These are phyloP conservation scores for Colletotrichum navitas DNA, from an alignment of 2,329 filamentous ascomycete genomes.

Conservation along the genomic window DNA sequence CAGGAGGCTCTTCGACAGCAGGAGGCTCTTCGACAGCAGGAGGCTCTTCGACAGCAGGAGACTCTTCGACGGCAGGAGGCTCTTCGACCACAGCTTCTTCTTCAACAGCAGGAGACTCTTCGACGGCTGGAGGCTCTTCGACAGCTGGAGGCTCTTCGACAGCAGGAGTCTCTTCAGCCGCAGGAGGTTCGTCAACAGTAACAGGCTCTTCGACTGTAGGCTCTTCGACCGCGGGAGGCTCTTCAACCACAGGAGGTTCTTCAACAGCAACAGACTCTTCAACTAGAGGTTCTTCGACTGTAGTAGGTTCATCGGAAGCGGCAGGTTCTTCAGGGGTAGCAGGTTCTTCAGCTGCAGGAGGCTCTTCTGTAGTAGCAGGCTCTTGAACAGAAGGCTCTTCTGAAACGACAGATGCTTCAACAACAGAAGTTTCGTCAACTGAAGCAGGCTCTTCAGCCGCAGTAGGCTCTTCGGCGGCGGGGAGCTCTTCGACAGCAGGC, in stretches of 20 bases:
- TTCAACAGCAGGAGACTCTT: slow-evolving; percentile 9
- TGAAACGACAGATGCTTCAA: slow-evolving; percentile 23
- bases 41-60: slow-evolving; percentile 33
- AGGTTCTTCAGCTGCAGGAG: neutral
- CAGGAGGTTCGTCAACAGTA: neutral
- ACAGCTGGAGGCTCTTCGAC: neutral
- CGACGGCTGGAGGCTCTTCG: neutral
- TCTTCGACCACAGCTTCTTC: slow-evolving; percentile 24
- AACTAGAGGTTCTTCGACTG: neutral
- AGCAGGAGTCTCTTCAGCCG: neutral
- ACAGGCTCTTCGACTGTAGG: neutral
- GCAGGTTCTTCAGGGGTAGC: neutral
- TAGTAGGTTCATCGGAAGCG: slow-evolving; percentile 2
- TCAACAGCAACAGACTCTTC: neutral
- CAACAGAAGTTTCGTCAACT: too few relatives aligned
- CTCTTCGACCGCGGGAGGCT: slow-evolving; percentile 17
- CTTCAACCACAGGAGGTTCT: neutral
- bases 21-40: neutral
- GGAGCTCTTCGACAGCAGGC: neutral
- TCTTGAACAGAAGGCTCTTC: neutral
- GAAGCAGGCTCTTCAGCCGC: neutral
- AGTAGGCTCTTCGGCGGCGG: neutral
- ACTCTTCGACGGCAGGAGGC: neutral
- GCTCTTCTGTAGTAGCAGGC: neutral
- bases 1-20: neutral